These are phyloP conservation scores for Mortierella sp. DNA, from an alignment of 371 early-diverging fungal genomes.

Conservation along the genomic window DNA sequence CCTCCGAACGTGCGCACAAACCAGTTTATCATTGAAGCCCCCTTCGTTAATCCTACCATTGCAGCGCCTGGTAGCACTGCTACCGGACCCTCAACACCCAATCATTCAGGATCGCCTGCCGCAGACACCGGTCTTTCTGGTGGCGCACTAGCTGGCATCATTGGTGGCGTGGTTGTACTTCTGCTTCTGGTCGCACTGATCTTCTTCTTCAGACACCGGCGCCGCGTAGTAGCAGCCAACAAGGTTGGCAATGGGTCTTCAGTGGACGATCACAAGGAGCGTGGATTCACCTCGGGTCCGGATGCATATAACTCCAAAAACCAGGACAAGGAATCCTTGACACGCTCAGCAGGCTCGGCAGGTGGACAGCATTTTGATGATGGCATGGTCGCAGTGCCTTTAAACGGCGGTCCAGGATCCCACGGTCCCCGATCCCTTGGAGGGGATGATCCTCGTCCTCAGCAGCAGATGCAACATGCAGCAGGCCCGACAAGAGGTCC, in stretches of 20 bases:
- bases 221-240: slow-evolving; percentile 26
- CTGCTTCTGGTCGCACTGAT: slow-evolving; percentile 22
- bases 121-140: slow-evolving; percentile 27
- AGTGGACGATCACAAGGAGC: slow-evolving; percentile 21
- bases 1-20: neutral
- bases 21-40: slow-evolving; percentile 17
- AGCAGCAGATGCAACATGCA: slow-evolving; percentile 7
- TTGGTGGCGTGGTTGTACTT: slow-evolving; percentile 32
- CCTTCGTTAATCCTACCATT: slow-evolving; percentile 1
- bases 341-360: slow-evolving; percentile 23
- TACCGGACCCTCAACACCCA: neutral
- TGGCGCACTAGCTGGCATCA: slow-evolving; percentile 24
- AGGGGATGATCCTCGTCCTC: slow-evolving; percentile 11
- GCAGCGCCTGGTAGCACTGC: neutral
- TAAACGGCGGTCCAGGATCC: slow-evolving; percentile 16
- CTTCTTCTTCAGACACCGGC: slow-evolving; percentile 39
- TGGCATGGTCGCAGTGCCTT: slow-evolving; percentile 18
- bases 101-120: neutral
- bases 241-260: slow-evolving; percentile 2
- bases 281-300: slow-evolving; percentile 16
- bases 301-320: slow-evolving; percentile 8
- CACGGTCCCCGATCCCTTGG: slow-evolving; percentile 9
- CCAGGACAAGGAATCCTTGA: slow-evolving; percentile 36
- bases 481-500: slow-evolving; percentile 15
- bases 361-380: slow-evolving; percentile 21